Conservation (phyloP, 1,284 basidiomycete species). For the Lentinula novae-zelandiae region DNA sequence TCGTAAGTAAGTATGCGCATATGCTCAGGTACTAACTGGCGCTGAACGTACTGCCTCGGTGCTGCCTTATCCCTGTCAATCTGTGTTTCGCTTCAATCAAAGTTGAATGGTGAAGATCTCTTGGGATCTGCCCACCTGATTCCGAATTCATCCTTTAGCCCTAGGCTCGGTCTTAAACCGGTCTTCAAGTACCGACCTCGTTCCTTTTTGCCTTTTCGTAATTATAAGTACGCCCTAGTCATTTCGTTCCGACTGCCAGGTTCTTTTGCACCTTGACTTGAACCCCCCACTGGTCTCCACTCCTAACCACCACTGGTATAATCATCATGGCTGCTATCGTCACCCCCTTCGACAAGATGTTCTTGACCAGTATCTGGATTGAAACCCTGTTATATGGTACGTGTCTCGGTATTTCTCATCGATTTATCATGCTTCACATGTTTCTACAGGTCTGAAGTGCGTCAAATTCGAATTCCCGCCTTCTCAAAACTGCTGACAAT, state of each 20-base stretch:
- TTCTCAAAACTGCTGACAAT: not conserved
- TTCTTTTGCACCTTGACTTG: not conserved
- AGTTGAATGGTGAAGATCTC: not conserved
- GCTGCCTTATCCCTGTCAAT: not conserved
- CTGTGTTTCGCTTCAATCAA: not conserved
- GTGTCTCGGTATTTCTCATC: not conserved
- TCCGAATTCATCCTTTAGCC: not conserved
- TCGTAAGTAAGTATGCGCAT: not conserved
- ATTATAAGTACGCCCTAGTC: not conserved
- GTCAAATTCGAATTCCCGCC: not conserved
- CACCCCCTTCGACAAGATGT: not conserved
- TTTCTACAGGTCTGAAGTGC: not conserved
- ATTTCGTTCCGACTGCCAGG: not conserved
- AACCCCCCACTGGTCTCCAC: not conserved
- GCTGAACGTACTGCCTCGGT: not conserved
- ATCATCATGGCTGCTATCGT: not conserved
- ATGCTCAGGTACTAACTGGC: not conserved
- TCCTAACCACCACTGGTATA: not conserved
- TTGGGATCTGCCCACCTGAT: not conserved
- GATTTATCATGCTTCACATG: not conserved
- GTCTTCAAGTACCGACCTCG: not conserved
- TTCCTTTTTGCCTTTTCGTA: not conserved
- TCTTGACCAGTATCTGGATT: constrained; percentile 2
- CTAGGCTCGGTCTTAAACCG: not conserved
- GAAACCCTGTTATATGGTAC: not conserved